These are phyloP conservation scores for Tagetes patula DNA, from an alignment of 129 eudicot species.

Conservation along the genomic window DNA sequence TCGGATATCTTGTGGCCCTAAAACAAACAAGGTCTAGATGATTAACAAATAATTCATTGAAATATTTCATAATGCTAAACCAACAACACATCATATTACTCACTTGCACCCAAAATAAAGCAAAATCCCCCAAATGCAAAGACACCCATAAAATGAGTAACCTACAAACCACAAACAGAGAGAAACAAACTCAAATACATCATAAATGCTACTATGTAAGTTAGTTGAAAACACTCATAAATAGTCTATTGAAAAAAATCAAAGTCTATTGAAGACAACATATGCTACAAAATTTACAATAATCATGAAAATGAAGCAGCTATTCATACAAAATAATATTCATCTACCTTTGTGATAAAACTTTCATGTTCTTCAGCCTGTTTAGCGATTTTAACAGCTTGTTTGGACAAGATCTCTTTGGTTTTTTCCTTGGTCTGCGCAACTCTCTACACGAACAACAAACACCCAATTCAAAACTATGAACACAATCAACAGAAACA, in stretches of 20 bases:
- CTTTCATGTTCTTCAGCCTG: slow-evolving; percentile 96
- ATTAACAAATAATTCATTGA: neutral
- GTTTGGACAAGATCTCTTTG: slow-evolving; percentile 85
- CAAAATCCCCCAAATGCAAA: slow-evolving; percentile 95
- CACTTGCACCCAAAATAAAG: slow-evolving; percentile 97
- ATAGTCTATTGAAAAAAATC: too few species aligned
- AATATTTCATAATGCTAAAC: neutral
- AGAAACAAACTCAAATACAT: neutral
- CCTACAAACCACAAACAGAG: slow-evolving; percentile 38
- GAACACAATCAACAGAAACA: neutral
- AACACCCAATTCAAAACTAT: slow-evolving; percentile 17
- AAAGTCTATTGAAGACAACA: too few species aligned
- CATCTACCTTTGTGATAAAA: slow-evolving; percentile 82
- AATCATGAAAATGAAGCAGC: neutral
- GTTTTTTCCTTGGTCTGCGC: slow-evolving; percentile 81
- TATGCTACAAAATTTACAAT: neutral
- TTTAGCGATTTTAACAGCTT: slow-evolving; percentile 84
- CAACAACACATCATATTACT: slow-evolving; percentile 35
- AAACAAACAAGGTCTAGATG: slow-evolving; percentile 13
- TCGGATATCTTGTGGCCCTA: slow-evolving; percentile 97
- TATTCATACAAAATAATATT: neutral
- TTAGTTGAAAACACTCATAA: too few species aligned
- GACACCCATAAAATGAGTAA: slow-evolving; percentile 37
- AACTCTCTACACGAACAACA: slow-evolving; percentile 55
- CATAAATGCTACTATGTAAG: too few species aligned